Conservation (phyloP, 2,329 filamentous ascomycete genomes). For the Pseudogymnoascus sp. region DNA sequence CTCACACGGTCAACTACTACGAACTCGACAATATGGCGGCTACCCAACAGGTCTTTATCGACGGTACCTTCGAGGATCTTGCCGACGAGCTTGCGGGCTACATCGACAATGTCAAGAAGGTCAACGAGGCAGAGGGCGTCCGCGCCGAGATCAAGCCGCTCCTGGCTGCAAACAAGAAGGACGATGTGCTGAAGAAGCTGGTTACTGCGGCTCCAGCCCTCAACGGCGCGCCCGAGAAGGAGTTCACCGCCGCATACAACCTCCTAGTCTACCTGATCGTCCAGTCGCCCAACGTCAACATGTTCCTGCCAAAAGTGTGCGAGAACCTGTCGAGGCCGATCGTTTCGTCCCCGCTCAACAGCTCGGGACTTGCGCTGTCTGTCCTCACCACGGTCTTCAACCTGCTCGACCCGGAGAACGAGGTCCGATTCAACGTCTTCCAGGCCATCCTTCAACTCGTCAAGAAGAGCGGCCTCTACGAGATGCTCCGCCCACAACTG, state of each 20-base stretch:
- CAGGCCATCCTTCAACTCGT: slow-evolving; percentile 81
- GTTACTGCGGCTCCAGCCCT: slow-evolving; percentile 71
- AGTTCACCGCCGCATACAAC: slow-evolving; percentile 94
- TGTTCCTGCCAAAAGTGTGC: slow-evolving; percentile 83
- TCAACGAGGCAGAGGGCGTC: slow-evolving; percentile 45
- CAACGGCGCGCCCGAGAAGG: slow-evolving; percentile 87
- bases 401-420: slow-evolving; percentile 68
- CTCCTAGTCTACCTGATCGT: slow-evolving; percentile 88
- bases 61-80: slow-evolving; percentile 90
- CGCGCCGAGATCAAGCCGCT: slow-evolving; percentile 63
- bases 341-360: slow-evolving; percentile 76
- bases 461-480: slow-evolving; percentile 67
- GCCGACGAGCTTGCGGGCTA: slow-evolving; percentile 92
- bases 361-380: slow-evolving; percentile 77
- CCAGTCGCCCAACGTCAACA: slow-evolving; percentile 76
- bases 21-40: slow-evolving; percentile 2
- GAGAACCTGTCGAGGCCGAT: slow-evolving; percentile 82
- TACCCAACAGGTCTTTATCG: slow-evolving; percentile 59
- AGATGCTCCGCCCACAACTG: slow-evolving; percentile 75
- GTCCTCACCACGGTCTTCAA: slow-evolving; percentile 96
- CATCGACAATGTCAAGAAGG: slow-evolving; percentile 73
- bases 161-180: slow-evolving; percentile 64
- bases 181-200: slow-evolving; percentile 83
- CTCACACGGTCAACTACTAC: slow-evolving; percentile 1
- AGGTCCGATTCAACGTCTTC: slow-evolving; percentile 83